Conservation (phyloP, 768 basidiomycete species). For the Pleurotus tuoliensis region DNA sequence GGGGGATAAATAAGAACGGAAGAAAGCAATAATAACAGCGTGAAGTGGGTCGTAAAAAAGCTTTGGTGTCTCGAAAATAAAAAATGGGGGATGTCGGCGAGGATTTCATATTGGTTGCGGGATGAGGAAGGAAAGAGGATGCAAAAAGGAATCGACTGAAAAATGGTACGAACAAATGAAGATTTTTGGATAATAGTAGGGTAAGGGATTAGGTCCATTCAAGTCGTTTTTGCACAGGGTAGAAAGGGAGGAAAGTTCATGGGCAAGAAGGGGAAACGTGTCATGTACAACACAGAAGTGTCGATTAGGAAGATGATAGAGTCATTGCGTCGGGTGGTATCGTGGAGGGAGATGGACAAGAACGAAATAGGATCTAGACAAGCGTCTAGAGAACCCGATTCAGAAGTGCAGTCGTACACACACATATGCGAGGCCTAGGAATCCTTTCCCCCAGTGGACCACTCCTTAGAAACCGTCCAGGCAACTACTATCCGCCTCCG, state of each 20-base stretch:
- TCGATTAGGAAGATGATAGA: background rate
- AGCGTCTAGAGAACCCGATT: no score
- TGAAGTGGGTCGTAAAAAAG: background rate
- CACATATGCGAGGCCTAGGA: no score
- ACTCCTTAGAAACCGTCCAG: slow-evolving; percentile 8
- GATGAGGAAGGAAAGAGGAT: background rate
- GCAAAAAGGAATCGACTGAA: background rate
- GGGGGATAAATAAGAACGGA: background rate
- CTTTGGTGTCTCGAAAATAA: no score
- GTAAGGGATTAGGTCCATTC: background rate
- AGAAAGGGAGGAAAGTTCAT: background rate
- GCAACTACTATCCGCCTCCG: slow-evolving; percentile 5
- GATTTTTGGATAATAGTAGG: background rate
- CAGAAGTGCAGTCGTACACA: no score
- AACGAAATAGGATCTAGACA: background rate
- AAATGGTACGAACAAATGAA: background rate
- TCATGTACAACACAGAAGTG: background rate
- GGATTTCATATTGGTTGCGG: background rate
- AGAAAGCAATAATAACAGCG: slow-evolving; percentile 1
- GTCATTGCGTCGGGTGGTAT: background rate
- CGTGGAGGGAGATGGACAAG: background rate
- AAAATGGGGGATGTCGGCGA: background rate
- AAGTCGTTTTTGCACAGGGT: background rate
- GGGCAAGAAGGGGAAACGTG: background rate
- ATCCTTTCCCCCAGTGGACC: no score